These are phyloP conservation scores for Vaucheria bursata DNA, from an alignment of 352 stramenopile species.

Conservation along the genomic window DNA sequence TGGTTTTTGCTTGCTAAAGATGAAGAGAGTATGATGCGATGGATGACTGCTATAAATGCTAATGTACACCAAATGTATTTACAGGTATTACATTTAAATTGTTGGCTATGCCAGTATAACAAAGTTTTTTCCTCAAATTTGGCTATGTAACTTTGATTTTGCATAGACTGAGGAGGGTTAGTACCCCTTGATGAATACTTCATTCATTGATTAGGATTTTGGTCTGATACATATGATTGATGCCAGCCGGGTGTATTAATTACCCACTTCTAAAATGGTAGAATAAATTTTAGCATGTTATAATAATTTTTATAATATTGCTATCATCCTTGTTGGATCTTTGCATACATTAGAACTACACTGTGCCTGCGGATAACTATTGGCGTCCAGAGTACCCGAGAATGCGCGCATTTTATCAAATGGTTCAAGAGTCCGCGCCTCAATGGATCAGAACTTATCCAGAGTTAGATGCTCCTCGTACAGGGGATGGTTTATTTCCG, in stretches of 20 bases:
- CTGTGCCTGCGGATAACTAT: not conserved
- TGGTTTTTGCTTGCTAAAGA: conserved; percentile 5
- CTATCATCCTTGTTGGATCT: not conserved
- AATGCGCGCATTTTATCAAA: conserved; percentile 18
- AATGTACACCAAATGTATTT: conserved; percentile 4
- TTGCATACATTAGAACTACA: not conserved
- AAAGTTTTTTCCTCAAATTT: not conserved
- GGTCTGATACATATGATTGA: not conserved
- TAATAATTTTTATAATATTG: not conserved
- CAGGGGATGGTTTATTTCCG: conserved; percentile 39
- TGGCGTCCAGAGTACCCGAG: not conserved
- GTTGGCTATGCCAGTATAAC: not conserved
- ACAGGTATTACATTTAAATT: not conserved
- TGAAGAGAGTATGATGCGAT: conserved; percentile 2
- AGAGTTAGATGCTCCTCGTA: conserved; percentile 31
- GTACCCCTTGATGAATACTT: not conserved
- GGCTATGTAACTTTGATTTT: not conserved
- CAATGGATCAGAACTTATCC: conserved; percentile 46
- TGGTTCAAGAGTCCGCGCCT: conserved; percentile 28
- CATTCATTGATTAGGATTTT: too few relatives aligned
- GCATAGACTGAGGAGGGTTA: not conserved
- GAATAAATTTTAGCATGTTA: not conserved
- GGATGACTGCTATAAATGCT: conserved; percentile 10
- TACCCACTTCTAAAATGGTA: not conserved
- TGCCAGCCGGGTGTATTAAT: not conserved